Evolutionary conservation across 768 basidiomycete genomes (phyloP), one percentile per base, ranked within the genome.

Genomic region (Boletus patriciae): DNA sequence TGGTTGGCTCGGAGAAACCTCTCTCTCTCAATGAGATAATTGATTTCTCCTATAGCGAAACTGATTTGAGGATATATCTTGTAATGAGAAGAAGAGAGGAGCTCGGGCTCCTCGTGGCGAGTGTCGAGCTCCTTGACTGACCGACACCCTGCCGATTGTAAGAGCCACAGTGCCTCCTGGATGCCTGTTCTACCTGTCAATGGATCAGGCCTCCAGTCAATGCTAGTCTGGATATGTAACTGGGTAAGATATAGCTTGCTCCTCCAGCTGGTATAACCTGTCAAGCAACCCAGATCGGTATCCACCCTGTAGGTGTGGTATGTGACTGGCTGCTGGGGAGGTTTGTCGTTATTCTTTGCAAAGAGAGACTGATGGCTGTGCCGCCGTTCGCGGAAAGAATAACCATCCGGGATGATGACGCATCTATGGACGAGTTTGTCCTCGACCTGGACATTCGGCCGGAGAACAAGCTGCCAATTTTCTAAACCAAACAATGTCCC

Each of bases 401-500:
- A 0, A 18, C 31, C 46, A 34, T 7, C 9, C 15, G 33, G 46
- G 16, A 48, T 11, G 10, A 19, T n/a, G n/a, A 11, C 19, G 6
- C 43, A 3, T 27, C 16, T 15, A 23, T 15, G 21, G 15, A 44
- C 4, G 15, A 44, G 21, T 44, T 16, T 15, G 25, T 27, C 27
- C 27, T 27, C 27, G 7, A 27, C 27, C 3, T 27, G 27, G 3
- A 27, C 27, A 1, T 27, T 27, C 3, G 27, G 27, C 19, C 15
- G 43, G 29, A 43, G 16, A 7, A 80, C 67, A 40, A 77, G 73
- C 42, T 65, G 72, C n/a, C n/a, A n/a, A 29, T 52, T 68, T 6
- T 37, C 34, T 41, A 82, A 58, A 11, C 81, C 81, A 41, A 77
- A 66, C 61, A 82, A 65, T 2, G 78, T 72, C 1, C 76, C 77